These are phyloP conservation scores for Rhododendron ovatum DNA, from an alignment of 148 eudicot species.

Conservation along the genomic window DNA sequence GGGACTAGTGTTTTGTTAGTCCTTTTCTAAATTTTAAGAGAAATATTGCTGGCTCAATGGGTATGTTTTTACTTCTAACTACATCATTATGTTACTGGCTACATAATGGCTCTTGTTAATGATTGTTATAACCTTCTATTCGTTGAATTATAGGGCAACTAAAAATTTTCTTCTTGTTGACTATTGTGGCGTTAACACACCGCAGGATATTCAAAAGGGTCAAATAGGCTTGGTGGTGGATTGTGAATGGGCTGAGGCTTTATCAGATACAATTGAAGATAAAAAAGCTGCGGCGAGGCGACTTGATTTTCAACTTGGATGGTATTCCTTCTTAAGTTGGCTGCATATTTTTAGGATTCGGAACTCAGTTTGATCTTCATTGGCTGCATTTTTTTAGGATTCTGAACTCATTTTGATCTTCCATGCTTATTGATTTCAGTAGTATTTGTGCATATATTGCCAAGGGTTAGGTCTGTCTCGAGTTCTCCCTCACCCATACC, in stretches of 20 bases:
- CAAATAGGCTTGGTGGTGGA: slow-evolving; percentile 66
- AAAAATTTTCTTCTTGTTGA: not conserved
- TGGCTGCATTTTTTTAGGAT: not conserved
- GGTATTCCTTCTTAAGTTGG: slow-evolving; percentile 32
- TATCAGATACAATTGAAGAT: slow-evolving; percentile 64
- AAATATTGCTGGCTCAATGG: not conserved
- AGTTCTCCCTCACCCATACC: not conserved
- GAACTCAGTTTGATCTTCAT: not conserved
- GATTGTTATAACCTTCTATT: not conserved
- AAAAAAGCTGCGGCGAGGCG: slow-evolving; percentile 70
- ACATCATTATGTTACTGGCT: not conserved
- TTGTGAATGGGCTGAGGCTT: slow-evolving; percentile 88
- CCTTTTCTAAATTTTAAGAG: not conserved
- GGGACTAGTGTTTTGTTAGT: not conserved
- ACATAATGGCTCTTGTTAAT: not conserved
- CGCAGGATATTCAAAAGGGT: slow-evolving; percentile 66
- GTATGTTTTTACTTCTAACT: not conserved
- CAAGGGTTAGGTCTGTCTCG: not conserved
- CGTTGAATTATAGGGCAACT: not conserved
- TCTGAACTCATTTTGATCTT: not conserved
- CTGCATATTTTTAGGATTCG: not conserved
- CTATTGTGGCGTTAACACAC: not conserved
- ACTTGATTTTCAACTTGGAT: slow-evolving; percentile 79
- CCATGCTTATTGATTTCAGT: not conserved
- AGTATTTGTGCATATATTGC: not conserved